Base-by-base conservation (phyloP, 371 early-diverging fungal species). In the Mortierella sp. region DNA sequence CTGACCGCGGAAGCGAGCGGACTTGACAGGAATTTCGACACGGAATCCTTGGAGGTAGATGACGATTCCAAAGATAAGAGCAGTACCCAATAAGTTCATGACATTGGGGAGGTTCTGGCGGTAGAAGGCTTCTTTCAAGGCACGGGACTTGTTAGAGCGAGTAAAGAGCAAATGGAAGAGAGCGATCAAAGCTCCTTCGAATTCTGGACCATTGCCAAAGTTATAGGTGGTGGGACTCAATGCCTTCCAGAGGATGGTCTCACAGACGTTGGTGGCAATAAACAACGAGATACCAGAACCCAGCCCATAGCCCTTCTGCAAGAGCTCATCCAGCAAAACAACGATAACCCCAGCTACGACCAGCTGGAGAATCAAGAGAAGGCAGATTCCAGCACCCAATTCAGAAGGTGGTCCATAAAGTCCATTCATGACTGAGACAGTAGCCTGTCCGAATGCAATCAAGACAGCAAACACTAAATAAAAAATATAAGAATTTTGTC, bases 231-330 rank as follows among this genome's bases (percentile, higher is more conserved):
- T 96, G 55, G 99, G 99, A 68, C 96, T 95, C 76, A 99, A 92
- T 19, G 98, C 96, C 87, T 99, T 96, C 99, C 99, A 99, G 80
- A 99, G 92, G 76, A 99, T 97, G 72, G 90, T 97, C 89, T 99
- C 99, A 85, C 99, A 99, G 75, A 99, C 96, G 87, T 99, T 99
- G 73, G 99, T 96, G 61, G 99, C 99, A 87, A 99, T 99, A 84
- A 99, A 99, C 72, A 99, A 89, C 72, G 98, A 98, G 82, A 99
- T 99, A 76, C 99, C 99, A 35, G 99, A 99, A 31, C 99, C 99
- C 65, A 99, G 89, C 74, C 99, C 99, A 82, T 99, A 99, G 23
- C 99, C 99, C 90, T 99, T 99, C 88, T 99, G 99, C 68, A 99
- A 91, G 74, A 99, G 91, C 90, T 99, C 99, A 86, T 99, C 99